Percentiles rank a stretch among this genome's conserved stretches.
phyloP scores from a whole-genome alignment of 2,329 filamentous ascomycete genomes.

The Aschersonia sp. region DNA sequence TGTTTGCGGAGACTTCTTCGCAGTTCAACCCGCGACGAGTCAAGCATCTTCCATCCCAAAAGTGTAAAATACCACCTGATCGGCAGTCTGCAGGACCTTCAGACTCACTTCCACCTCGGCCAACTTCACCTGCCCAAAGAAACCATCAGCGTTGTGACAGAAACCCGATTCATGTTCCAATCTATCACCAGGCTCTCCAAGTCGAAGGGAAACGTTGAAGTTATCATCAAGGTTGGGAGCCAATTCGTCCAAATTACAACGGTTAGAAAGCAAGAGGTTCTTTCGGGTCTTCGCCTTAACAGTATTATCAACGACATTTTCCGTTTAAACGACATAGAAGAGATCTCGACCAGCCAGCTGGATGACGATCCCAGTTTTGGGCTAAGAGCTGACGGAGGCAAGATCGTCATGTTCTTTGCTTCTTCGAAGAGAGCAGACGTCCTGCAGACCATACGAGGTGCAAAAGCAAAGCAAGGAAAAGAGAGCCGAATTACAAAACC shows the following conservation, averaged over 20 bases:
- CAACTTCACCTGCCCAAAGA: constrained; percentile 55
- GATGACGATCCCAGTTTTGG: constrained; percentile 56
- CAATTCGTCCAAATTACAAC: constrained; percentile 59
- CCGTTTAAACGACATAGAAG: constrained; percentile 51
- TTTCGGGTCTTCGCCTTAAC: constrained; percentile 44
- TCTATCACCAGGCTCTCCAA: constrained; percentile 51
- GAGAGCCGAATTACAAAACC: constrained; percentile 45
- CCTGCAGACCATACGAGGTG: constrained; percentile 45
- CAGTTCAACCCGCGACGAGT: constrained; percentile 45
- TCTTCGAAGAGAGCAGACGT: constrained; percentile 50
- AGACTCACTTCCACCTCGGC: constrained; percentile 50
- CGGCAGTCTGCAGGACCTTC: constrained; percentile 49
- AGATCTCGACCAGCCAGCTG: constrained; percentile 42
- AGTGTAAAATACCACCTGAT: constrained; percentile 54
- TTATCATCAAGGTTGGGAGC: constrained; percentile 52
- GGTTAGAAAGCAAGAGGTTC: constrained; percentile 52
- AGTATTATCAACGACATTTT: constrained; percentile 58
- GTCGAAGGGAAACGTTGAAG: constrained; percentile 56
- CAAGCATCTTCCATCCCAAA: constrained; percentile 44
- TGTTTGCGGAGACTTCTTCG: constrained; percentile 50
- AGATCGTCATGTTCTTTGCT: constrained; percentile 58
- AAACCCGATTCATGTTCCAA: constrained; percentile 51
- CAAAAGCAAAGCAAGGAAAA: constrained; percentile 50
- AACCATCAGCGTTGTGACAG: constrained; percentile 52
- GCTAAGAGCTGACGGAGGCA: constrained; percentile 51